phyloP scores from a whole-genome alignment of 768 basidiomycete genomes.

The Suillus clintonianus region DNA sequence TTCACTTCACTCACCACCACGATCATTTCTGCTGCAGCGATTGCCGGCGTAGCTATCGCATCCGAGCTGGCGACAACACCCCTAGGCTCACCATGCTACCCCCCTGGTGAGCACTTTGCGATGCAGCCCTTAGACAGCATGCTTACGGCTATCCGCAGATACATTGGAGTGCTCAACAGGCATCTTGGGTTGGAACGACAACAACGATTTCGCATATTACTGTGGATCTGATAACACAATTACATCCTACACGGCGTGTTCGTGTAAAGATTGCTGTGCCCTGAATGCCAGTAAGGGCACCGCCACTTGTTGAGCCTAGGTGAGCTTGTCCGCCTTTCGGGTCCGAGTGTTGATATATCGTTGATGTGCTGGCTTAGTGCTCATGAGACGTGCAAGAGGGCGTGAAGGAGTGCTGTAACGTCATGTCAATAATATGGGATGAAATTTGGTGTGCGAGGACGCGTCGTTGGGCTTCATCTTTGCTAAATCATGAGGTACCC shows the following conservation, averaged over 20 bases:
- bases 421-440: too few species aligned
- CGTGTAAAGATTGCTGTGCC: not conserved
- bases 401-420: not conserved
- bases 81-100: not conserved
- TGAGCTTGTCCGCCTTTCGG: not conserved
- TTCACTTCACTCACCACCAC: not conserved
- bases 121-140: not conserved
- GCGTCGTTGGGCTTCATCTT: too few species aligned
- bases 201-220: not conserved
- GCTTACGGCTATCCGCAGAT: not conserved
- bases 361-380: not conserved
- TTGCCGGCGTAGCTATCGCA: not conserved
- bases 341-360: not conserved
- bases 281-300: too few species aligned
- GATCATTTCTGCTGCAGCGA: not conserved
- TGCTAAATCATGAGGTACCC: too few species aligned
- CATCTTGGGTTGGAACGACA: not conserved
- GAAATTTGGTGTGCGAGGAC: too few species aligned
- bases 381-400: not conserved
- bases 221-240: not conserved
- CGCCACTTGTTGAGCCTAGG: not conserved
- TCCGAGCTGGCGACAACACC: not conserved
- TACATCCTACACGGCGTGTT: not conserved
- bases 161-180: not conserved
- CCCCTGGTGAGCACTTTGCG: not conserved